Evolutionary conservation across 2,329 filamentous ascomycete genomes (phyloP).

Genomic region (Neonectria magnoliae): DNA sequence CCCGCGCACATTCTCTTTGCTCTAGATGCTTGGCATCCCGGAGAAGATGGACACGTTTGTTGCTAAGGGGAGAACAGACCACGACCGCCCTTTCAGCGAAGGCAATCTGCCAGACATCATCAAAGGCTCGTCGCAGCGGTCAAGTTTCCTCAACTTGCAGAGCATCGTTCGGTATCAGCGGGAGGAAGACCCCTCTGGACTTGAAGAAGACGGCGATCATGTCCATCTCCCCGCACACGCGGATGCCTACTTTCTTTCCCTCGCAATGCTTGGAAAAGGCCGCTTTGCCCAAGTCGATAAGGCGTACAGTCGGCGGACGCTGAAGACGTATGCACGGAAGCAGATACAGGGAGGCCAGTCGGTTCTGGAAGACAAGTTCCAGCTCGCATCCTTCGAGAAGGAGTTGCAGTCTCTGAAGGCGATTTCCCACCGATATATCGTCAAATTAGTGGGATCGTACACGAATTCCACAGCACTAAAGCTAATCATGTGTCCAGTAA

Average conservation of each 20-base stretch:
- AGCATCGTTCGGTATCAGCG: not conserved
- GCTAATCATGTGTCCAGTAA: not conserved
- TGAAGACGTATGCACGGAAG: not conserved
- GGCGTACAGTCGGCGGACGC: not conserved
- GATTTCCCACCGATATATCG: not conserved
- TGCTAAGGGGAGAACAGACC: not conserved
- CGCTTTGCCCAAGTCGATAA: not conserved
- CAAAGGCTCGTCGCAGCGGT: not conserved
- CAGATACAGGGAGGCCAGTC: not conserved
- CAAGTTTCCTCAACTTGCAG: conserved; percentile 4
- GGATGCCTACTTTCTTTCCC: not conserved
- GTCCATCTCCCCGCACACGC: not conserved
- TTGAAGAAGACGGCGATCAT: not conserved
- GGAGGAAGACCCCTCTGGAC: not conserved
- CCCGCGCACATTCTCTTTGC: not conserved
- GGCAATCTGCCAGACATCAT: conserved; percentile 5
- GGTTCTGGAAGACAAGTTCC: not conserved
- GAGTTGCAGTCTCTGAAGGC: not conserved
- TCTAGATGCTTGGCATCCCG: conserved; percentile 2
- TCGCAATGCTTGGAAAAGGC: not conserved
- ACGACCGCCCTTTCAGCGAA: not conserved
- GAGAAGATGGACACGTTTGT: not conserved
- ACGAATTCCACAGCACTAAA: not conserved
- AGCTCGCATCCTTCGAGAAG: not conserved
- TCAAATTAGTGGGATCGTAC: conserved; percentile 5